Conservation (phyloP, 306 rosid species). For the Inga laurina region DNA sequence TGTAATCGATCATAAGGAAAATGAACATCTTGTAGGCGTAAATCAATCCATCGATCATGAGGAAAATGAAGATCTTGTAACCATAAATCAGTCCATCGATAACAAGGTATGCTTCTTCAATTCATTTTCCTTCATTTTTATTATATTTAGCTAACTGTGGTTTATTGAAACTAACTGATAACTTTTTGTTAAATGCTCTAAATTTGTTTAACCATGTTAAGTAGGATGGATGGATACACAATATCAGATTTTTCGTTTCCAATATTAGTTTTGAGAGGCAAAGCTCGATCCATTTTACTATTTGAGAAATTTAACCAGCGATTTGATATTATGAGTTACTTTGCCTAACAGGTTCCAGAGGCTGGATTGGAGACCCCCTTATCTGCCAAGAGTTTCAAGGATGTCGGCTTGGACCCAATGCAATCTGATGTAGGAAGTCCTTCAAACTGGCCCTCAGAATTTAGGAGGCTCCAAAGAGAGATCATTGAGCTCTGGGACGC, state of each 20-base stretch:
- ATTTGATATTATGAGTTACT: conserved; percentile 26
- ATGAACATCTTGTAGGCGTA: conserved; percentile 20
- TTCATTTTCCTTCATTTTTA: neutral
- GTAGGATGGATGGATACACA: neutral
- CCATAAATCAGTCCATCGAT: conserved; percentile 40
- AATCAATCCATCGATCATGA: conserved; percentile 40
- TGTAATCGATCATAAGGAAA: neutral
- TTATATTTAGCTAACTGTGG: neutral
- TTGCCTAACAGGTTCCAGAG: conserved; percentile 49
- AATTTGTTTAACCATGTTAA: neutral
- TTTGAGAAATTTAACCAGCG: conserved; percentile 18
- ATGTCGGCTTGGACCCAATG: conserved; percentile 74
- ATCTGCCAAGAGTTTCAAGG: conserved; percentile 56
- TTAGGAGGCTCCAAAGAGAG: conserved; percentile 75
- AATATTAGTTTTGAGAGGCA: neutral
- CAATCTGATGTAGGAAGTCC: conserved; percentile 50
- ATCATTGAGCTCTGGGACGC: conserved; percentile 81
- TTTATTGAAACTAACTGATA: conserved; percentile 5
- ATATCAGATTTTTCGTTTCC: neutral
- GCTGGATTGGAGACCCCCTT: conserved; percentile 30
- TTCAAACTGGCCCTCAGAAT: conserved; percentile 81
- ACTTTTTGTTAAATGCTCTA: neutral
- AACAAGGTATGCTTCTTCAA: conserved; percentile 48
- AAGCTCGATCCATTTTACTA: conserved; percentile 21
- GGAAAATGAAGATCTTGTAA: conserved; percentile 40